Conservation (phyloP, 75 land plant species). For the Selaginella tamariscina region DNA sequence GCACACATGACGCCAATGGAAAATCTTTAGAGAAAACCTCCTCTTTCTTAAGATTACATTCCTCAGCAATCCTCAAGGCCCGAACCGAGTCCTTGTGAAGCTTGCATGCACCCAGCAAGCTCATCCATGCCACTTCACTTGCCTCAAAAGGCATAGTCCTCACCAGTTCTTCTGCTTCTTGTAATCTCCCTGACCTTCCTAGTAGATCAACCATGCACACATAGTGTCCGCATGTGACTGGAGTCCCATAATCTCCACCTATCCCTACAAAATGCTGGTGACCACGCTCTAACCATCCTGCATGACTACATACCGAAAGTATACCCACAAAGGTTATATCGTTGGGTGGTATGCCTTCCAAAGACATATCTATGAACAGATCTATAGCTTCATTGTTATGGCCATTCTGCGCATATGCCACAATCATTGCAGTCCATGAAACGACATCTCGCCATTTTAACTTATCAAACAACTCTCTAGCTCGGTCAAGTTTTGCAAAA, state of each 20-base stretch:
- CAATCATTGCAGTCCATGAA: conserved; percentile 24
- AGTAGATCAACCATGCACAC: conserved; percentile 25
- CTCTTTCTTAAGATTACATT: too few species aligned
- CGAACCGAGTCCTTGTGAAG: too few species aligned
- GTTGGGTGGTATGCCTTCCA: conserved; percentile 16
- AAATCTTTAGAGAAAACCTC: too few species aligned
- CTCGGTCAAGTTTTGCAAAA: conserved; percentile 20
- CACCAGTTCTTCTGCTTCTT: too few species aligned
- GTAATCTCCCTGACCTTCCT: conserved; percentile 20
- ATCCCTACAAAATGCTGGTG: conserved; percentile 13
- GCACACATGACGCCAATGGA: too few species aligned
- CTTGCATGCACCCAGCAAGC: too few species aligned
- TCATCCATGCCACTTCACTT: too few species aligned
- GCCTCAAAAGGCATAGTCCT: too few species aligned
- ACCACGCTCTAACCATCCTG: conserved; percentile 24
- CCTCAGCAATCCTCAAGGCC: too few species aligned
- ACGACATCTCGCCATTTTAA: conserved; percentile 7
- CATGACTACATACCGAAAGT: conserved; percentile 31
- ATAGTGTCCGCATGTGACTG: conserved; percentile 18
- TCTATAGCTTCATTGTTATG: conserved; percentile 15
- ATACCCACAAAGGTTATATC: conserved; percentile 22
- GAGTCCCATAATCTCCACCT: conserved; percentile 13
- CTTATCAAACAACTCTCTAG: conserved; percentile 14
- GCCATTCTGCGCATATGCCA: conserved; percentile 22
- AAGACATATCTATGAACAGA: conserved; percentile 19